Evolutionary conservation across 75 land plant genomes (phyloP), one percentile per base, ranked within the genome.

Genomic region (Ceratopteris richardii): DNA sequence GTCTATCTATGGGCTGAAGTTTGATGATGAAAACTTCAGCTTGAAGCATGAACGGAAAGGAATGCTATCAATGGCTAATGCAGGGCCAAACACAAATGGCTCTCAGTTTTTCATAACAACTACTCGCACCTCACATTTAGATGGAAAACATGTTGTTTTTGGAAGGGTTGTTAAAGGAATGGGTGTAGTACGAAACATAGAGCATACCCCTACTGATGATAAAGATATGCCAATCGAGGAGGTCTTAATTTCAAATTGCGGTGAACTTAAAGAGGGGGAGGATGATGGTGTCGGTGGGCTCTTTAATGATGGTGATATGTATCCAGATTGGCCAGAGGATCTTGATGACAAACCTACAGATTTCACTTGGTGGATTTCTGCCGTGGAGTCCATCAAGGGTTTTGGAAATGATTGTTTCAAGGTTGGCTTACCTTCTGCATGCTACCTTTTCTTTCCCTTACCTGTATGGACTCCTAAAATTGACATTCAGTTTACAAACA

Each of bases 101-200:
- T 94, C 99, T 28, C 99, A 94, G 46, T 94, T 94, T 51, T 94
- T 94, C 66, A 94, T 94, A 12, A 90, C 99, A 1, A 90, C 96
- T 12, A 85, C 88, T 16, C 69, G 91, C 9, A 78, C 96, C 31
- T 43, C 96, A 53, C 91, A 94, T 57, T 68, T 94, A 11, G 96
- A 94, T 77, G 91, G 96, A 17, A 94, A 86, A 57, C 99, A 94
- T 81, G 90, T 94, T 54, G 91, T 94, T 9, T 94, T 94, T 82
- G 99, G 99, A 44, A 94, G 77, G 61, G 90, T 94, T 0, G 21
- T 90, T 0, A 94, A 94, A 75, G 99, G 87, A 30, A 82, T 92
- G 86, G 97, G 97, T 19, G 90, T 92, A 21, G 86, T 92, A 36
- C 88, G 97, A 18, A 74, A 81, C 30, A 71, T 85, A 60, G 97